These are phyloP conservation scores for Aphanomyces euteiches DNA, from an alignment of 352 stramenopile genomes.

Conservation along the genomic window DNA sequence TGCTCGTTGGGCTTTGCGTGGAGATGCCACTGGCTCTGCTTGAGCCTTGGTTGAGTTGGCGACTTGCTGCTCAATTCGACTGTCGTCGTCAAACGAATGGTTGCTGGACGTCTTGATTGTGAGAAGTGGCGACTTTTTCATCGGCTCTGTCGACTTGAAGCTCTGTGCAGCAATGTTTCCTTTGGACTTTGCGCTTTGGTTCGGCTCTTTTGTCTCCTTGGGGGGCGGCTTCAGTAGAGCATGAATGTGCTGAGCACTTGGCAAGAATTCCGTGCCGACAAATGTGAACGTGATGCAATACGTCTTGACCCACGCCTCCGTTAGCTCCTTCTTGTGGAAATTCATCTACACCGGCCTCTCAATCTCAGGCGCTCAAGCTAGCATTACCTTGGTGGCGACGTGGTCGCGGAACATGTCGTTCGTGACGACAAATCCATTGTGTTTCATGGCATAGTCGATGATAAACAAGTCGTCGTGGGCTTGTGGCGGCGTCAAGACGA, in stretches of 20 bases:
- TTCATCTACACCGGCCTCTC: not conserved
- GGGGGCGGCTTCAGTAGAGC: not conserved
- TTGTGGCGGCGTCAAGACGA: slow-evolving; percentile 72
- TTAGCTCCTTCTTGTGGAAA: slow-evolving; percentile 45
- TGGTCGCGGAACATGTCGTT: slow-evolving; percentile 92
- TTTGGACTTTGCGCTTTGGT: too few species aligned
- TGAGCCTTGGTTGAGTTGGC: not conserved
- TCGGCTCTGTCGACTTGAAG: not conserved
- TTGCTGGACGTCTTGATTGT: slow-evolving; percentile 8
- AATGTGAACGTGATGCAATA: slow-evolving; percentile 88
- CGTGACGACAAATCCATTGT: slow-evolving; percentile 85
- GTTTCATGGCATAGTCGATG: slow-evolving; percentile 87
- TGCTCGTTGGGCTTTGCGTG: not conserved
- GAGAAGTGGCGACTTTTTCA: not conserved
- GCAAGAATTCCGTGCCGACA: slow-evolving; percentile 85
- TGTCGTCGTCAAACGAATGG: not conserved
- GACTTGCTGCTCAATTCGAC: not conserved
- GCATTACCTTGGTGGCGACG: slow-evolving; percentile 67
- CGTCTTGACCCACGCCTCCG: slow-evolving; percentile 52
- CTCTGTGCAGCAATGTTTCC: too few species aligned
- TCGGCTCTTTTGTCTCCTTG: not conserved
- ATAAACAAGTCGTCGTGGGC: slow-evolving; percentile 89
- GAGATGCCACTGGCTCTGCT: not conserved
- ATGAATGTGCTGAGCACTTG: slow-evolving; percentile 50
- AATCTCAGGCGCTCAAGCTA: not conserved